phyloP scores from a whole-genome alignment of 192 early-diverging fungal species.

The Gaertneriomyces sp. region DNA sequence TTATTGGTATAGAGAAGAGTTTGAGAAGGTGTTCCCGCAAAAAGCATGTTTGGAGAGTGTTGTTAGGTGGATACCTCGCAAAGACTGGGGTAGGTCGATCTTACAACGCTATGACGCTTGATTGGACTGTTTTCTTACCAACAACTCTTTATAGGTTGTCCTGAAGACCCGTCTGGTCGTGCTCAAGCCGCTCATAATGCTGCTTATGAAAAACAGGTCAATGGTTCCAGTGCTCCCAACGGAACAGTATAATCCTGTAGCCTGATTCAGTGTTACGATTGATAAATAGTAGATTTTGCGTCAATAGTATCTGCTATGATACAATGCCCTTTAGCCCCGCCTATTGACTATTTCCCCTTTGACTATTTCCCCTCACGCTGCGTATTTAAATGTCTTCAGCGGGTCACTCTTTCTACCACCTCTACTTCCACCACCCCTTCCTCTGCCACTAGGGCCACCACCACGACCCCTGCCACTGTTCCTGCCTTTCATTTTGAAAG shows the following conservation, averaged over 20 bases:
- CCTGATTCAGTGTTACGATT: no score
- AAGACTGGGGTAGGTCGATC: conserved; percentile 77
- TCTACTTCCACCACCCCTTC: conserved; percentile 10
- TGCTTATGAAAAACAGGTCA: conserved; percentile 49
- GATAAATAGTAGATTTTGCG: no score
- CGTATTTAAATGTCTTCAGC: conserved; percentile 33
- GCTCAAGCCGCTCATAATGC: conserved; percentile 87
- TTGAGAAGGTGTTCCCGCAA: conserved; percentile 93
- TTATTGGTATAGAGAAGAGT: conserved; percentile 88
- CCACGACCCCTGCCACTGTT: conserved; percentile 20
- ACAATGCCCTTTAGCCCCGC: background rate
- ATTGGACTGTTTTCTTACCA: background rate
- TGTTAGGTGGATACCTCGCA: conserved; percentile 92
- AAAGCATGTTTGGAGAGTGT: conserved; percentile 84
- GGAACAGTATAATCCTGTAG: no score
- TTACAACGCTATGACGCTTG: background rate
- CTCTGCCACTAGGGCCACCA: conserved; percentile 21
- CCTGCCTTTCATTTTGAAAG: conserved; percentile 29
- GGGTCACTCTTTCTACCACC: conserved; percentile 29
- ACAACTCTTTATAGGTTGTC: conserved; percentile 59
- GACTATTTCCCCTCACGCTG: background rate
- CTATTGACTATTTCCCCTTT: background rate
- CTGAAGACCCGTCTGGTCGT: conserved; percentile 95
- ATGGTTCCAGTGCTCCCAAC: no score
- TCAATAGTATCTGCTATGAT: background rate